Evolutionary conservation across 2,329 filamentous ascomycete genomes (phyloP).

Genomic region (Emericellopsis atlantica): DNA sequence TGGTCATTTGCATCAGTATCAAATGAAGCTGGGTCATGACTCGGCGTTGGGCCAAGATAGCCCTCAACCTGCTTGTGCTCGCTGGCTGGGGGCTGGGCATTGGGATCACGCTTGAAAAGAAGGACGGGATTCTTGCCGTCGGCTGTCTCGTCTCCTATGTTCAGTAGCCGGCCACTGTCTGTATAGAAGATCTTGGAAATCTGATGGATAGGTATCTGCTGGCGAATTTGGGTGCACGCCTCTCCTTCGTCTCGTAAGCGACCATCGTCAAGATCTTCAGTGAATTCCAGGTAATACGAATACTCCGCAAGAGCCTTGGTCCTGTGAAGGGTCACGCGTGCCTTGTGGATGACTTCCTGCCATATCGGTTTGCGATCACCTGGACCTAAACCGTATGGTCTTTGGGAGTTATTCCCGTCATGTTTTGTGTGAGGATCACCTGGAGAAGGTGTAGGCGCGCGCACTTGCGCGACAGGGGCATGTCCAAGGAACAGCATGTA

Average conservation of each 20-base stretch:
- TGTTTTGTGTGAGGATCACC: background rate
- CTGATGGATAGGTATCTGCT: slow-evolving; percentile 39
- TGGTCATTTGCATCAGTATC: slow-evolving; percentile 14
- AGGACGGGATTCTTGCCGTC: slow-evolving; percentile 25
- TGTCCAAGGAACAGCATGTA: slow-evolving; percentile 94
- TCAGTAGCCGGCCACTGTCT: slow-evolving; percentile 78
- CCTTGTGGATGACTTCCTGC: slow-evolving; percentile 96
- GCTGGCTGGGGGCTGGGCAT: background rate
- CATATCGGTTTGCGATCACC: slow-evolving; percentile 58
- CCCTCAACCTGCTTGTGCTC: background rate
- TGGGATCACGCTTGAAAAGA: slow-evolving; percentile 15
- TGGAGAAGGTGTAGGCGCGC: background rate
- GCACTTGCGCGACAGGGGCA: slow-evolving; percentile 19
- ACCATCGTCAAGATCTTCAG: slow-evolving; percentile 63
- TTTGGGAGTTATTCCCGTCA: background rate
- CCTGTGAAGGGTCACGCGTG: slow-evolving; percentile 66
- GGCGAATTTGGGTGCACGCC: slow-evolving; percentile 35
- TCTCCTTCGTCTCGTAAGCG: slow-evolving; percentile 26
- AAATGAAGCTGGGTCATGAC: background rate
- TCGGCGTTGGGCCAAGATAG: background rate
- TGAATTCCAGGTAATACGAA: slow-evolving; percentile 67
- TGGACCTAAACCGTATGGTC: slow-evolving; percentile 14
- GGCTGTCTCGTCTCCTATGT: slow-evolving; percentile 49
- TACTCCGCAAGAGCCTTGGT: slow-evolving; percentile 35
- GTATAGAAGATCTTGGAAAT: slow-evolving; percentile 90